Base-by-base conservation (phyloP, 306 rosid species). In the Delonix regia region DNA sequence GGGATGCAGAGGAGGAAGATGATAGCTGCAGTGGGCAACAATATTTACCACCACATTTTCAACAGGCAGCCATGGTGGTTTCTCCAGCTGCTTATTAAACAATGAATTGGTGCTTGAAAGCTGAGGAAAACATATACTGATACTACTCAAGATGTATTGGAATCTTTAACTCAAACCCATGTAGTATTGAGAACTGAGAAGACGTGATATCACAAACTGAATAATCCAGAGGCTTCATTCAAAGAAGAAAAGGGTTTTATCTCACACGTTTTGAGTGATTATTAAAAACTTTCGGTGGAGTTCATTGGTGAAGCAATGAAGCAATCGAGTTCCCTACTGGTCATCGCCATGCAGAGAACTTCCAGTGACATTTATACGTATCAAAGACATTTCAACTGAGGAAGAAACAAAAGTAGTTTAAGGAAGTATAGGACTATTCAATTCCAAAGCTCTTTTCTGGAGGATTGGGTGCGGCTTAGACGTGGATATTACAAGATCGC, bases 1-100 rank as follows among this genome's bases (percentile, higher is more conserved):
- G 98, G 99, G 89, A 91, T 66, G 73, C 86, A 4, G 98, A 93
- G 83, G 96, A 86, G 8, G 85, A 80, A 0, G 87, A 79, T 0
- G 88, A 85, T 22, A 83, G 63, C 18, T 71, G 42, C 16, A 30
- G 34, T 13, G 48, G 22, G 24, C 39, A 19, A 9, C 62, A 83
- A 48, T 78, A 76, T 60, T 63, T 77, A 39, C 79, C 89, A 0
- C 49, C 80, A 10, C 83, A 63, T 9, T 64, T 71, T 25, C 88
- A 41, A 60, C 42, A 48, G 12, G 88, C 78, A 78, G 64, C 86
- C 81, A 74, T 81, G 76, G 84, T 81, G 76, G 86, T 94, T 51
- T 83, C 94, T 21, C 87, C 95, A 14, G 83, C 77, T 45, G 88
- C 84, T 67, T 85, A 3, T 36, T 36, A 36, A 36, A 1, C 41